A percentile compares a stretch with the other conserved stretches of the same genome.
Evolutionary conservation across 345 rosid species (phyloP).

Genomic region (Hibiscus syriacus): DNA sequence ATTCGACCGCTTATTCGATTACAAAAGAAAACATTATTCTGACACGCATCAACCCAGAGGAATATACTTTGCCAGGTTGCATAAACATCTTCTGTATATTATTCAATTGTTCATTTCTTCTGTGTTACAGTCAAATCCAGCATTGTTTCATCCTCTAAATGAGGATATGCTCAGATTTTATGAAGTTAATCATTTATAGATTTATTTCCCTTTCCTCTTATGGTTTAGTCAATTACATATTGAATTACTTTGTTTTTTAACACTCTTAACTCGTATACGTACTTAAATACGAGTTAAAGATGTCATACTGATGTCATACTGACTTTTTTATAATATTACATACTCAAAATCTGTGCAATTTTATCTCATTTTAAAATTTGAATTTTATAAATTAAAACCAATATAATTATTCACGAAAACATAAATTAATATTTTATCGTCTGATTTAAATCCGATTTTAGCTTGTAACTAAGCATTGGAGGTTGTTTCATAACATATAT

Average conservation of each 20-base stretch:
- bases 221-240: neutral
- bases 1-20: slow-evolving; percentile 84
- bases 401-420: too few relatives aligned
- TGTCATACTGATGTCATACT: too few relatives aligned
- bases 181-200: neutral
- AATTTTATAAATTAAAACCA: too few relatives aligned
- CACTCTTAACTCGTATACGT: too few relatives aligned
- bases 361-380: too few relatives aligned
- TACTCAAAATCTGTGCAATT: too few relatives aligned
- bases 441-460: too few relatives aligned
- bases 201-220: neutral
- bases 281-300: too few relatives aligned
- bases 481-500: too few relatives aligned
- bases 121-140: neutral
- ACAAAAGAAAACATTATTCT: slow-evolving; percentile 77
- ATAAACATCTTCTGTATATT: neutral
- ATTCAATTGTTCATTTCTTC: neutral
- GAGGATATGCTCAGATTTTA: neutral
- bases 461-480: too few relatives aligned
- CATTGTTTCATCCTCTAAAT: neutral
- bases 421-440: too few relatives aligned
- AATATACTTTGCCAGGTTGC: slow-evolving; percentile 22
- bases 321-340: too few relatives aligned
- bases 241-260: slow-evolving; percentile 4
- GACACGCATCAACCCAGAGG: slow-evolving; percentile 96